A percentile compares a stretch with the other conserved stretches of the same genome.
Evolutionary conservation across 805 yeast genomes (phyloP).

Genomic region (Kazachstania martiniae): DNA sequence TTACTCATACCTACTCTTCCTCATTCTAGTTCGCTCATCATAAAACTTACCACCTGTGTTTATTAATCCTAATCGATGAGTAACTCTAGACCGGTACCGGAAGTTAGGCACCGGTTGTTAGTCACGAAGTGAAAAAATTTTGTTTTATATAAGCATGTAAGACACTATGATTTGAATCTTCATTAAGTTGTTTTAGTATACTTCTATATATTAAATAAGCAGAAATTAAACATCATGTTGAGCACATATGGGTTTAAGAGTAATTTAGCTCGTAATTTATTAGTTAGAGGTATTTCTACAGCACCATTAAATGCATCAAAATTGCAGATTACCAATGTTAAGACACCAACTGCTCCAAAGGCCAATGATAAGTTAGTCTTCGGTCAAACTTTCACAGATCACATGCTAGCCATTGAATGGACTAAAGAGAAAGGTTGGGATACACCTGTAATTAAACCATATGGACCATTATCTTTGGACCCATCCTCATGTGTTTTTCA

Average conservation of each 20-base stretch:
- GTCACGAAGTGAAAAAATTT: background rate
- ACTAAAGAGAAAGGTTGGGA: conserved; percentile 70
- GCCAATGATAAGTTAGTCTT: conserved; percentile 56
- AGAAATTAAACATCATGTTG: background rate
- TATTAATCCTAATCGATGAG: background rate
- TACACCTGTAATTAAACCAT: conserved; percentile 79
- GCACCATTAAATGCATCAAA: conserved; percentile 46
- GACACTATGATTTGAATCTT: background rate
- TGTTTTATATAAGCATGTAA: background rate
- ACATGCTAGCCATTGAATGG: conserved; percentile 86
- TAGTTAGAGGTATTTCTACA: background rate
- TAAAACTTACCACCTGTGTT: background rate
- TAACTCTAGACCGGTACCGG: background rate
- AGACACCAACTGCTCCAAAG: conserved; percentile 41
- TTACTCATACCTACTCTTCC: background rate
- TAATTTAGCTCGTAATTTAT: background rate
- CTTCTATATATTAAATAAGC: background rate
- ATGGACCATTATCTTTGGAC: conserved; percentile 65
- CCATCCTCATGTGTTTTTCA: conserved; percentile 90
- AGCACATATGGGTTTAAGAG: background rate
- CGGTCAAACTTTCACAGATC: conserved; percentile 72
- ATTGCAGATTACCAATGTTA: conserved; percentile 36
- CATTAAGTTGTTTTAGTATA: background rate
- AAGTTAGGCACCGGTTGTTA: background rate
- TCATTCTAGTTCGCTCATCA: background rate